Percentiles rank a stretch among this genome's conserved stretches.
Conservation (phyloP, 176 grass and related monocot genomes). For the Triticum dicoccoides region DNA sequence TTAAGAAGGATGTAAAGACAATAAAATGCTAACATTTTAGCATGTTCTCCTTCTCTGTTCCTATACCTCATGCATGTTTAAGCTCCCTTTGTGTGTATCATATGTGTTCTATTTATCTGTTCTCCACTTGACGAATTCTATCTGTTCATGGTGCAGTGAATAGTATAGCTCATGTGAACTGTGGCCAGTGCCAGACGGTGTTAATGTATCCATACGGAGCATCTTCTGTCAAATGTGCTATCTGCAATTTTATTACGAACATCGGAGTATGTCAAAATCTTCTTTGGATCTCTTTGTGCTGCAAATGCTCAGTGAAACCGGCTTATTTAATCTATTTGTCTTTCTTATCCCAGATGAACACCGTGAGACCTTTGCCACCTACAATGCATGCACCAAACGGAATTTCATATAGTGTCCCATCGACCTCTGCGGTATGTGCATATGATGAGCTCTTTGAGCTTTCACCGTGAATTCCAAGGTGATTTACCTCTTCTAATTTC, state of each 20-base stretch:
- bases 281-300: conserved; percentile 15
- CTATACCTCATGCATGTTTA: neutral
- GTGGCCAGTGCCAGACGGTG: conserved; percentile 64
- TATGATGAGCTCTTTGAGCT: neutral
- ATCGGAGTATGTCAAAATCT: conserved; percentile 50
- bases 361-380: conserved; percentile 42
- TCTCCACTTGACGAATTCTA: neutral
- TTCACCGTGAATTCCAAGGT: neutral
- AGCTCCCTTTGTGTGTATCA: neutral
- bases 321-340: neutral
- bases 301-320: neutral
- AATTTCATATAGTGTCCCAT: conserved; percentile 32
- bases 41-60: neutral
- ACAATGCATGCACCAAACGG: conserved; percentile 11
- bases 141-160: conserved; percentile 59
- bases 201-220: conserved; percentile 88
- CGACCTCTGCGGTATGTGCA: conserved; percentile 39
- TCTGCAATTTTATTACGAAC: conserved; percentile 77
- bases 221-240: conserved; percentile 79
- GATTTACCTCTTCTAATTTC: conserved; percentile 23
- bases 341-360: conserved; percentile 44
- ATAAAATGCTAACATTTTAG: neutral
- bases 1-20: conserved; percentile 2
- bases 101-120: neutral
- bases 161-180: conserved; percentile 72